Evolutionary conservation across 768 basidiomycete species (phyloP).

Genomic region (Mycena sanguinolenta): DNA sequence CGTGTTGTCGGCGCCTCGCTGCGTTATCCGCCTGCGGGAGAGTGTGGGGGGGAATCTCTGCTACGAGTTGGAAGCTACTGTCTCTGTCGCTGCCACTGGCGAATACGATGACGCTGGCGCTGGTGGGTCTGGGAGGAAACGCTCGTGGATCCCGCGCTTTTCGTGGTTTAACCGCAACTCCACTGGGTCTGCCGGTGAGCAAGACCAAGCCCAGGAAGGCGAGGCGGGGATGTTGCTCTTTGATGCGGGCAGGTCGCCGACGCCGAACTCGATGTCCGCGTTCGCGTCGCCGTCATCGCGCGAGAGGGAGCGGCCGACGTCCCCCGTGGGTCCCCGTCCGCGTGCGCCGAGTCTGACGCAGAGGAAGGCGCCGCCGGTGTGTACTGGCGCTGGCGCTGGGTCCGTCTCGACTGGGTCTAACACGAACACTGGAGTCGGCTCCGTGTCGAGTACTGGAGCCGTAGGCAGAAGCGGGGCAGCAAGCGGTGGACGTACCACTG

Average conservation of each 20-base stretch:
- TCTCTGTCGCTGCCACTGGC: too few relatives aligned
- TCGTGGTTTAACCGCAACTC: slow-evolving; percentile 25
- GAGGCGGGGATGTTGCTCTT: slow-evolving; percentile 25
- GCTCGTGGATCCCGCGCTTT: slow-evolving; percentile 39
- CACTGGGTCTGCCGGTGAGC: background rate
- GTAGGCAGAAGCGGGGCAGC: too few relatives aligned
- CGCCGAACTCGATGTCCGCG: slow-evolving; percentile 12
- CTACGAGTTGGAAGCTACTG: too few relatives aligned
- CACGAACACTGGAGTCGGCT: too few relatives aligned
- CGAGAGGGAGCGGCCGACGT: too few relatives aligned
- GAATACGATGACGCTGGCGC: too few relatives aligned
- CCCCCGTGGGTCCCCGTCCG: too few relatives aligned
- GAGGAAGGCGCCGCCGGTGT: background rate
- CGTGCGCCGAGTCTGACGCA: background rate
- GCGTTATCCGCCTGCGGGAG: too few relatives aligned
- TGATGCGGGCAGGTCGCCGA: slow-evolving; percentile 15
- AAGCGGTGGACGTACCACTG: background rate
- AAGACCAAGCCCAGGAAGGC: slow-evolving; percentile 30
- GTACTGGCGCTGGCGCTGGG: background rate
- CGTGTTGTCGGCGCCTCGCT: too few relatives aligned
- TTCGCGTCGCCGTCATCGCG: too few relatives aligned
- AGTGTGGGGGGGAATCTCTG: background rate
- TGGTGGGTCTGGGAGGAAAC: slow-evolving; percentile 1
- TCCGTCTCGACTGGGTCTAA: too few relatives aligned
- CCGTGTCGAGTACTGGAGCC: too few relatives aligned